A percentile compares a stretch with the other conserved stretches of the same genome.
These are phyloP conservation scores for Puccinia novopanici DNA, from an alignment of 1,284 basidiomycete species.

Conservation along the genomic window DNA sequence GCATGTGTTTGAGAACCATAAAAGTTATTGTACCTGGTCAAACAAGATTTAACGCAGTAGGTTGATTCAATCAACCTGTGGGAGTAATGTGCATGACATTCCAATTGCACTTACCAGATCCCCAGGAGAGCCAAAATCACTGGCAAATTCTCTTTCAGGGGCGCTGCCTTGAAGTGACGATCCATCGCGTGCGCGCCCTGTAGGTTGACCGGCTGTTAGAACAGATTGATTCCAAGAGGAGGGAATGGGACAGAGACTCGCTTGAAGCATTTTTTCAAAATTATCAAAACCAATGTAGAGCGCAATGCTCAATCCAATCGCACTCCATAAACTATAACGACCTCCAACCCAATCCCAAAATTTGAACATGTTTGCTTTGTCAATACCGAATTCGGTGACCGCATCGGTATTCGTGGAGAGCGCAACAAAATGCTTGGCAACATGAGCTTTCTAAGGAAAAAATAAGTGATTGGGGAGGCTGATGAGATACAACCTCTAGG, in stretches of 20 bases:
- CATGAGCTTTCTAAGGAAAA: constrained; percentile 70
- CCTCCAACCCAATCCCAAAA: constrained; percentile 99
- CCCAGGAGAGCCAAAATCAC: constrained; percentile 88
- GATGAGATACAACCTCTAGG: background rate
- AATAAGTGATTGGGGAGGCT: background rate
- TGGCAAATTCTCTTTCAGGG: constrained; percentile 87
- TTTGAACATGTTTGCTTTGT: constrained; percentile 93
- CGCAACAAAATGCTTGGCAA: constrained; percentile 98
- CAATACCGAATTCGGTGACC: constrained; percentile 92
- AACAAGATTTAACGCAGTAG: background rate
- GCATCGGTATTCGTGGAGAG: constrained; percentile 93
- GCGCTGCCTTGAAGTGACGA: constrained; percentile 86
- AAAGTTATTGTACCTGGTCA: constrained; percentile 46
- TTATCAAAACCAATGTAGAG: constrained; percentile 90
- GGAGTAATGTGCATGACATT: background rate
- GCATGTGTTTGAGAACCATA: constrained; percentile 82
- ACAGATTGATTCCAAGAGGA: background rate
- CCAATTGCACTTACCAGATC: constrained; percentile 84
- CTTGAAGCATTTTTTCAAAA: constrained; percentile 78
- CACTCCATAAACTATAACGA: constrained; percentile 96
- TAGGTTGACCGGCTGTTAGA: background rate
- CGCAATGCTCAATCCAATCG: constrained; percentile 92
- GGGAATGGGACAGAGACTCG: background rate
- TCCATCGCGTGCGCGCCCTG: constrained; percentile 96
- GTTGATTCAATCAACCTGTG: background rate